phyloP scores from a whole-genome alignment of 768 basidiomycete species.

The Nevesoporus exiguus region DNA sequence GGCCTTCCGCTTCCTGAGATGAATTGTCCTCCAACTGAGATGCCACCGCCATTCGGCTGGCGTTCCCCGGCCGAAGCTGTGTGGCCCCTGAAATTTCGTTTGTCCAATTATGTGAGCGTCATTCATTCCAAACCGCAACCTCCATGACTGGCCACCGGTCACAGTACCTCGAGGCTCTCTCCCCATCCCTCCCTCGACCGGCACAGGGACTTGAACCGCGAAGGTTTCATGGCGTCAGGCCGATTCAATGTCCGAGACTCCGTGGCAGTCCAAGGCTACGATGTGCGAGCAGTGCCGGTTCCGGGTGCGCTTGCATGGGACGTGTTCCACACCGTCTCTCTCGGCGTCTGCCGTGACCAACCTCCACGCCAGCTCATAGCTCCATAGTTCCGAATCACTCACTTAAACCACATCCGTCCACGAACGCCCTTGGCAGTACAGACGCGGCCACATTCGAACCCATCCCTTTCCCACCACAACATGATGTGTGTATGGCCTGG shows the following conservation, averaged over 20 bases:
- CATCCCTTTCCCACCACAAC: conserved; percentile 17
- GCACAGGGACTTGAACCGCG: conserved; percentile 19
- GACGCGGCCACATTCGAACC: conserved; percentile 10
- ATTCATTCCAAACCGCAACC: conserved; percentile 5
- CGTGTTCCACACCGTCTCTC: conserved; percentile 1
- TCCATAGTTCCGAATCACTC: conserved; percentile 3
- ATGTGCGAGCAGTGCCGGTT: background rate
- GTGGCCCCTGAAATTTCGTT: conserved; percentile 10
- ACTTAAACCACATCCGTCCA: conserved; percentile 14
- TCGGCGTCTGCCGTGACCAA: conserved; percentile 1
- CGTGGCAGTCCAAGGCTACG: conserved; percentile 14
- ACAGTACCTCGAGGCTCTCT: conserved; percentile 12
- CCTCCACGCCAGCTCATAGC: conserved; percentile 14
- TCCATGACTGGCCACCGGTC: background rate
- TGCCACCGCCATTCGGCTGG: conserved; percentile 15
- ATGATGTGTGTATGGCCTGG: conserved; percentile 1
- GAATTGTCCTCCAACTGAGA: conserved; percentile 17
- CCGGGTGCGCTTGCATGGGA: background rate
- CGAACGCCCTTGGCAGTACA: background rate
- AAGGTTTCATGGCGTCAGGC: conserved; percentile 22
- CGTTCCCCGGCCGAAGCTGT: conserved; percentile 5
- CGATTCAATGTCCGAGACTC: conserved; percentile 33
- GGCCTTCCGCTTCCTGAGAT: conserved; percentile 30
- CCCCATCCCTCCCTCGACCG: background rate
- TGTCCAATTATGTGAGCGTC: conserved; percentile 2